Conservation (phyloP, 805 yeast genomes). For the Sporopachydermia lactativora region DNA sequence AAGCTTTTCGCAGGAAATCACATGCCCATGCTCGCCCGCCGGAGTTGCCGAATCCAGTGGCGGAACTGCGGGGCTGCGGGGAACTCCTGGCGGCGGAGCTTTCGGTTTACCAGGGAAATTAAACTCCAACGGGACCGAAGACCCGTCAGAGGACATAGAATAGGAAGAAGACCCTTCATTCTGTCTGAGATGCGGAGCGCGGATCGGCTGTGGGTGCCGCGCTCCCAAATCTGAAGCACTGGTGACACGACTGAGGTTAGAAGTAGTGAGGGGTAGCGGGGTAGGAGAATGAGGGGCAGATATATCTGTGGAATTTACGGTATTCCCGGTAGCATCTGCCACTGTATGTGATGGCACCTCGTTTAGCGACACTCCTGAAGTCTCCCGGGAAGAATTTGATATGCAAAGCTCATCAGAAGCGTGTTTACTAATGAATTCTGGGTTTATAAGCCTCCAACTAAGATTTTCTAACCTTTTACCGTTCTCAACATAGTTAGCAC, state of each 20-base stretch:
- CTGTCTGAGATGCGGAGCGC: neutral
- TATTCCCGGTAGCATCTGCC: neutral
- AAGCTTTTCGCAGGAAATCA: neutral
- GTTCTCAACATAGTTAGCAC: constrained; percentile 21
- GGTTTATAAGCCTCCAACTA: constrained; percentile 19
- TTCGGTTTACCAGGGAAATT: constrained; percentile 1
- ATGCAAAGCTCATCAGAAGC: neutral
- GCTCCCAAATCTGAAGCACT: no score
- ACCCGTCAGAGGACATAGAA: constrained; percentile 1
- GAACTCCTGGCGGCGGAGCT: neutral
- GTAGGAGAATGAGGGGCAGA: neutral
- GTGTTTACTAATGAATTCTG: neutral
- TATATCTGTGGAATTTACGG: neutral
- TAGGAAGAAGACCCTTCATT: neutral
- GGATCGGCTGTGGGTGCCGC: no score
- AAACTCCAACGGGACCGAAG: constrained; percentile 1
- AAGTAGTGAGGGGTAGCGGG: no score
- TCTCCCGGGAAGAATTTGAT: neutral
- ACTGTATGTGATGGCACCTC: neutral
- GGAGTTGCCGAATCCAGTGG: neutral
- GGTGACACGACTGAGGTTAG: no score
- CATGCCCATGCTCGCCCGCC: neutral
- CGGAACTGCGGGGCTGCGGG: neutral
- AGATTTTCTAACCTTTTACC: constrained; percentile 24
- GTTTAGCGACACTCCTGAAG: neutral